Conservation (phyloP, 805 yeast species). For the Priceomyces fermenticarens region DNA sequence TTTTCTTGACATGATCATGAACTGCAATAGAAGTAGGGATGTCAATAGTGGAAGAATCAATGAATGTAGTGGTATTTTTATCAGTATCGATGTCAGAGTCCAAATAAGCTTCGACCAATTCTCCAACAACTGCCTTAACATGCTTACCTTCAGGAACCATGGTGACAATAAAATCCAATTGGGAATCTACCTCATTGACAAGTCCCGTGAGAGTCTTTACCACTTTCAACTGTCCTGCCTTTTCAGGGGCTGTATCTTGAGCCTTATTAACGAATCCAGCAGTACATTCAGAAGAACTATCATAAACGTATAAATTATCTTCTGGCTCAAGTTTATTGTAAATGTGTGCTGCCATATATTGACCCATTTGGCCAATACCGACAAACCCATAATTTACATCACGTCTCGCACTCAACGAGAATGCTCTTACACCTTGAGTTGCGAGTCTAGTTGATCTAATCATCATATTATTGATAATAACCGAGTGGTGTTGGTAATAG, state of each 20-base stretch:
- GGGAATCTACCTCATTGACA: conserved; percentile 27
- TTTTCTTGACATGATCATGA: conserved; percentile 29
- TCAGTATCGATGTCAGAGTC: conserved; percentile 6
- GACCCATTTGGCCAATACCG: conserved; percentile 59
- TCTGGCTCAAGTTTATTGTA: conserved; percentile 32
- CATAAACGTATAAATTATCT: conserved; percentile 45
- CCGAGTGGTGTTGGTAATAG: neutral
- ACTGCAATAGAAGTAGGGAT: conserved; percentile 43
- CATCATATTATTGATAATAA: neutral
- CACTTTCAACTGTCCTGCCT: conserved; percentile 9
- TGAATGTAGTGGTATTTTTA: conserved; percentile 26
- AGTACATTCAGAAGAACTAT: conserved; percentile 28
- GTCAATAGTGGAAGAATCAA: conserved; percentile 54
- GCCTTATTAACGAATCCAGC: conserved; percentile 21
- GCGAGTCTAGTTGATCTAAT: neutral
- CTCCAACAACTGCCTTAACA: conserved; percentile 39
- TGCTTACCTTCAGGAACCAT: conserved; percentile 57
- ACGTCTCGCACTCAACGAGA: neutral
- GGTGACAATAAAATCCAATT: conserved; percentile 42
- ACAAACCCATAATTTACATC: conserved; percentile 44
- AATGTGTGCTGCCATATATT: conserved; percentile 52
- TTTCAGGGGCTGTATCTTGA: conserved; percentile 19
- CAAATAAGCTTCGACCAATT: conserved; percentile 32
- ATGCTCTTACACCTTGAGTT: neutral
- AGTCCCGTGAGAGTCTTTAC: conserved; percentile 21